Evolutionary conservation across 1,139 yeast species (phyloP).

Genomic region (Debaryomyces nepalensis): DNA sequence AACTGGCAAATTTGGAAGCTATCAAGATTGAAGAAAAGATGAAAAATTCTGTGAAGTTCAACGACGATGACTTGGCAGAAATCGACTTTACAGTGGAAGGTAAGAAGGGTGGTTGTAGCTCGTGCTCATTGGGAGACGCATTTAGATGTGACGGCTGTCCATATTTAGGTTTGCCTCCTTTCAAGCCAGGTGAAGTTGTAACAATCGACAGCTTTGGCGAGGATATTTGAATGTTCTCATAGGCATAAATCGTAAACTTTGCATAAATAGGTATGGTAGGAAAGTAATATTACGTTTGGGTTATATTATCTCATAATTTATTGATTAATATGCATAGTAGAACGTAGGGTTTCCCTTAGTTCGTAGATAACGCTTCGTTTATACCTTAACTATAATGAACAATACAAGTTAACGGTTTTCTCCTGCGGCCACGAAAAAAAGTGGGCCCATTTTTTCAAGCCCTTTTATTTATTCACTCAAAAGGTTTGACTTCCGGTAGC

Average conservation of each 20-base stretch:
- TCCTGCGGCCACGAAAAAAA: no score
- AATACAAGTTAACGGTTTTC: no score
- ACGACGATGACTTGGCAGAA: constrained; percentile 74
- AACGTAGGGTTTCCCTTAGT: no score
- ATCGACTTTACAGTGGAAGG: constrained; percentile 95
- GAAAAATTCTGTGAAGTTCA: constrained; percentile 57
- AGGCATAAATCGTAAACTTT: background rate
- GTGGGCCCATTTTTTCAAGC: no score
- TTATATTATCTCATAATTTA: no score
- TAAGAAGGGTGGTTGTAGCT: constrained; percentile 94
- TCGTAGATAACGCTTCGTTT: no score
- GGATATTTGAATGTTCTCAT: constrained; percentile 32
- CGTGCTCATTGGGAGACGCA: constrained; percentile 96
- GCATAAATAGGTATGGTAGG: background rate
- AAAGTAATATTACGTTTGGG: background rate
- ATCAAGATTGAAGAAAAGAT: constrained; percentile 56
- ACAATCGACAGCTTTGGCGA: constrained; percentile 59
- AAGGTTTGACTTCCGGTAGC: no score
- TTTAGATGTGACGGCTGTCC: constrained; percentile 99
- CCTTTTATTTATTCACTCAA: no score
- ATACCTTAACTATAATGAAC: no score
- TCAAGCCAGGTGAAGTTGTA: constrained; percentile 89
- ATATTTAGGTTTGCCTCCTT: constrained; percentile 93
- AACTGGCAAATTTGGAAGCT: constrained; percentile 58
- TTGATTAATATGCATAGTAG: no score